Evolutionary conservation across 495 filamentous ascomycete genomes (phyloP), one percentile per base, ranked within the genome.

Genomic region (Pseudoneurospora amorphoporcata): DNA sequence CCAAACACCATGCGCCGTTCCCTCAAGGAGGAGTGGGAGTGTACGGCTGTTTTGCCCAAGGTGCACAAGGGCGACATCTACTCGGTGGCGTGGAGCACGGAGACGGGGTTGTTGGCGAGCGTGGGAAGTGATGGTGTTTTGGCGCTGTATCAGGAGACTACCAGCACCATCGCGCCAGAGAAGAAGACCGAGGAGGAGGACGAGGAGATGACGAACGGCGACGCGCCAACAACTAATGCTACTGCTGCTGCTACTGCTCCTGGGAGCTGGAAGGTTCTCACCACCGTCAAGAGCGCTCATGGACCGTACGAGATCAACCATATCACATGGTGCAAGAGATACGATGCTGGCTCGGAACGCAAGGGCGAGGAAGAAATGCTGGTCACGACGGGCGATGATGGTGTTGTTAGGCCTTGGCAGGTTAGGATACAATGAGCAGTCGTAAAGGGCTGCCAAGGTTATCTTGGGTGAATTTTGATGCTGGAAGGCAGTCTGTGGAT

Each of bases 271-370:
- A 82, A 83, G 16, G 79, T 94, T 38, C 72, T 93, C 42, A 89
- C 88, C 0, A 87, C 88, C 40, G 72, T 92, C 1, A 84, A 89
- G 40, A 88, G 87, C 10, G 92, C 91, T 6, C 95, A 99, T 80
- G 94, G 91, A 0, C 92, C 95, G 6, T 97, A 93, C 78, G 95
- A 99, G 81, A 84, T 98, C 75, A 99, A 99, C 73, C 92, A 97
- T 79, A 88, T 94, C 39, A 87, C 88, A 8, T 98, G 95, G 95
- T 89, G 89, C 69, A 86, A 83, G 76, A 77, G 89, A 45, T 90
- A 83, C 75, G 89, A 90, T 73, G 72, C 80, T 4, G 85, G 79
- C 8, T 82, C 86, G 4, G 83, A 84, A 53, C 80, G 78, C 68
- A 83, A 76, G 70, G 80, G 81, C 8, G 84, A 85, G 8, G 90